A percentile compares a stretch with the other conserved stretches of the same genome.
Conservation (phyloP, 2,329 filamentous ascomycete genomes). For the Fusarium abutilonis region DNA sequence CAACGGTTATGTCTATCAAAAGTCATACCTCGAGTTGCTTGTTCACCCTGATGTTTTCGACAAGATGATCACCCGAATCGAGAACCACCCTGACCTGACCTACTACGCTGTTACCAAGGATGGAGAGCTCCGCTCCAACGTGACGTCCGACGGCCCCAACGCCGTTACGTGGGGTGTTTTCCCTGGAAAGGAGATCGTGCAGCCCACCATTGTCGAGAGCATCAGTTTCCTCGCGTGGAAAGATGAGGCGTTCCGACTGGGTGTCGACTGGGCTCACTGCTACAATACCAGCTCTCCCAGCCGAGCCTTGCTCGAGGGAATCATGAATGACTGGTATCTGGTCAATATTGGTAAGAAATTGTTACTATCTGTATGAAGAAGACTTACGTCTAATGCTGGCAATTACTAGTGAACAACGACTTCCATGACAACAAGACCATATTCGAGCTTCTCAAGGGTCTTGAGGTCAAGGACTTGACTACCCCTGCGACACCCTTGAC, state of each 20-base stretch:
- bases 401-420: conserved; percentile 85
- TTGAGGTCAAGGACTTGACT: conserved; percentile 74
- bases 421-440: conserved; percentile 87
- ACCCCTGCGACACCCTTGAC: conserved; percentile 45
- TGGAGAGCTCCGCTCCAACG: conserved; percentile 85
- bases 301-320: conserved; percentile 78
- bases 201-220: conserved; percentile 98
- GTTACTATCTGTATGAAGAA: conserved; percentile 10
- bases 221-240: conserved; percentile 99
- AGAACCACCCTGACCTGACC: conserved; percentile 81
- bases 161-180: conserved; percentile 99
- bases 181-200: conserved; percentile 98
- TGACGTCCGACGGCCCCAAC: conserved; percentile 86
- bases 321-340: conserved; percentile 93
- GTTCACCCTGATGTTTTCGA: conserved; percentile 82
- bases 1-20: conserved; percentile 98
- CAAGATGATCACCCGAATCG: conserved; percentile 80
- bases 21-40: conserved; percentile 93
- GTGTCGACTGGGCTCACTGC: conserved; percentile 93
- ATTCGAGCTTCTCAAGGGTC: conserved; percentile 84
- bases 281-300: conserved; percentile 81
- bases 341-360: conserved; percentile 85
- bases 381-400: conserved; percentile 4
- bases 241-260: conserved; percentile 94
- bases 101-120: conserved; percentile 93